Evolutionary conservation across 2,329 filamentous ascomycete genomes (phyloP), one percentile per base, ranked within the genome.

Genomic region (Graphilbum sp.): DNA sequence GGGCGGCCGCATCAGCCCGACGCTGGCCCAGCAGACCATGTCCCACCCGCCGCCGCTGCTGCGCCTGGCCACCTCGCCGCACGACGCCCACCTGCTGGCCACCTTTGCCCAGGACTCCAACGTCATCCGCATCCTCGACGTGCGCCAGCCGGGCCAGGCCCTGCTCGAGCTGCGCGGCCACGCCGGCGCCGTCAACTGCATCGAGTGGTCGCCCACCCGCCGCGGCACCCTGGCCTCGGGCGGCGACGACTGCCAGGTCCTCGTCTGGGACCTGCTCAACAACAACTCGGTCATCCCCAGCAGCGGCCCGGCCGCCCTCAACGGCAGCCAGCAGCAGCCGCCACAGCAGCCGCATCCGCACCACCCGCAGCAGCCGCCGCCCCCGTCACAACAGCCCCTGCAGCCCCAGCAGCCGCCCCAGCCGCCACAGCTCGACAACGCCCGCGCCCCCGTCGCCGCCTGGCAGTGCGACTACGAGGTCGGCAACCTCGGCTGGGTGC

Each of bases 41-140:
- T 69, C 66, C 36, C 79, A 79, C 55, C 77, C 80, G 16, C 81
- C 81, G 4, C 84, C 85, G 1, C 64, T 93, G 30, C 64, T 93
- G 40, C 74, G 84, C 39, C 66, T 93, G 23, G 83, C 85, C 32
- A 90, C 88, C 12, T 96, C 88, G 1, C 90, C 90, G 2, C 88
- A 96, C 51, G 90, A 98, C 56, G 81, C 85, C 7, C 87, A 98
- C 54, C 75, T 98, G 25, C 73, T 98, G 27, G 88, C 88, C n/a
- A 98, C 90, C 0, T 96, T 98, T 56, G 88, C 90, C 16, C 79
- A 86, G 52, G 90, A 96, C 54, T 93, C 84, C 4, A 87, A 79
- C 50, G 65, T 93, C 25, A 87, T 98, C 53, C 84, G 90, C 35
- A 93, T 98, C 39, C 75, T 98, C 23, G 90, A 98, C 52, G 88